Base-by-base conservation (phyloP, 257 asterid genomes). In the Echites panduratus region DNA sequence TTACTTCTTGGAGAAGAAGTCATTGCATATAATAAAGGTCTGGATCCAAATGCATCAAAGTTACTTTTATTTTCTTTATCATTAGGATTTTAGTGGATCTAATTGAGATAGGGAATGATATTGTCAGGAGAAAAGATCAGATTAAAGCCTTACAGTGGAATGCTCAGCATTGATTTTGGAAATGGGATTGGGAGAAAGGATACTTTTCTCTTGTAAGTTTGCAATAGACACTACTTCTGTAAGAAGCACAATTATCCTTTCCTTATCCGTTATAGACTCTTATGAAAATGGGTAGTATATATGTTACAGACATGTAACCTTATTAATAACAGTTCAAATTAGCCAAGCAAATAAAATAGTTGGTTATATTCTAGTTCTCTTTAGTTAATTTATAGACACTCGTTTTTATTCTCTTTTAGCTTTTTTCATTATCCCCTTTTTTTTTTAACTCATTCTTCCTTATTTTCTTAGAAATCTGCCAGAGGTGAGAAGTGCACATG, bases 1-100 rank as follows among this genome's bases (percentile, higher is more conserved):
- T 84, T 91, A 81, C 99, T 94, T 80, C 90, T 94, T 29, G 99
- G 97, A 78, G 97, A 94, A 86, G 95, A 94, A 73, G 99, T 91
- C 44, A 78, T 89, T 75, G 99, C 99, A 62, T 94, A 88, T 73
- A 89, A 84, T 76, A 91, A 89, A 94, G 99, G 99, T 94, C 65
- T 45, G 84, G 29, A 73, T 72, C 50, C 6, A 61, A 65, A 20
- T 70, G 38, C 41, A 48, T 56, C 22, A 20, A 54, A 58, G 22
- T 19, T 24, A 24, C 41, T 44, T 22, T 76, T 52, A 13, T 54
- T 52, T 29, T 3, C 71, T 27, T 17, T 43, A 44, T 63, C 32
- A 11, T 20, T 52, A 44, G 61, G 48, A 50, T 59, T 27, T 13
- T 59, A 47, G 27, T 16, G 38, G 41, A 75, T 62, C 57, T 75